A percentile compares a stretch with the other conserved stretches of the same genome.
Conservation (phyloP, 2,329 filamentous ascomycete genomes). For the Dothiorella sarmentorum region DNA sequence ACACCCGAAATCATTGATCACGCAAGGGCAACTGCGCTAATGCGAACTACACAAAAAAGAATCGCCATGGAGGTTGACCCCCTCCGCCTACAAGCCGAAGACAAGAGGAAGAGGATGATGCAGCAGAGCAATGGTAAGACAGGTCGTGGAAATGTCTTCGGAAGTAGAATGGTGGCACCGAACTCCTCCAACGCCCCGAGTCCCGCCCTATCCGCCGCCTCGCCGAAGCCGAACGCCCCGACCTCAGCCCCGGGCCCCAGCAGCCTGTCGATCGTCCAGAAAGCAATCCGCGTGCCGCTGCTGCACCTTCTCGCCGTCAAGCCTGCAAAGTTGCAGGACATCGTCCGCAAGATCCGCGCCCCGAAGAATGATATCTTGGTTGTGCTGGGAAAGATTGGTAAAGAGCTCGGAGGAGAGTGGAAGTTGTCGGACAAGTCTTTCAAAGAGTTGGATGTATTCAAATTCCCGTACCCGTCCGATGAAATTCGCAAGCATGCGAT, state of each 20-base stretch:
- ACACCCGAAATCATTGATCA: conserved; percentile 21
- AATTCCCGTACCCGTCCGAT: conserved; percentile 55
- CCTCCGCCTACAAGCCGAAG: background rate
- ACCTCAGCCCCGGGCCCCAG: conserved; percentile 38
- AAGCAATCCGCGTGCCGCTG: conserved; percentile 44
- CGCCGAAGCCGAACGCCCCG: conserved; percentile 24
- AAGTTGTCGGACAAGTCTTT: conserved; percentile 55
- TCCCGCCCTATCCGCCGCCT: conserved; percentile 10
- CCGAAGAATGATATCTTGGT: conserved; percentile 47
- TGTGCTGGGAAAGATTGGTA: conserved; percentile 32
- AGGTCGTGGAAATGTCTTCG: conserved; percentile 6
- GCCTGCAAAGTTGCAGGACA: conserved; percentile 46
- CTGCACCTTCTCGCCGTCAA: conserved; percentile 55
- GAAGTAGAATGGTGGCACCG: background rate
- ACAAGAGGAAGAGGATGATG: background rate
- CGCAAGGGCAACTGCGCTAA: too few relatives aligned
- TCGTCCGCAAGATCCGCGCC: conserved; percentile 47
- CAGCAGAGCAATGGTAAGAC: background rate
- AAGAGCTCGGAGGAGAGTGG: conserved; percentile 3
- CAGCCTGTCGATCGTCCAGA: conserved; percentile 13
- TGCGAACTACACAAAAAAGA: conserved; percentile 25
- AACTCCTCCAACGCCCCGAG: conserved; percentile 7
- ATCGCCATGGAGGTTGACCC: conserved; percentile 27
- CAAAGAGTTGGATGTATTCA: conserved; percentile 61
- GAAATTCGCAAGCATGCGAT: conserved; percentile 59